phyloP scores from a whole-genome alignment of 257 asterid genomes.

The Primulina huaijiensis region DNA sequence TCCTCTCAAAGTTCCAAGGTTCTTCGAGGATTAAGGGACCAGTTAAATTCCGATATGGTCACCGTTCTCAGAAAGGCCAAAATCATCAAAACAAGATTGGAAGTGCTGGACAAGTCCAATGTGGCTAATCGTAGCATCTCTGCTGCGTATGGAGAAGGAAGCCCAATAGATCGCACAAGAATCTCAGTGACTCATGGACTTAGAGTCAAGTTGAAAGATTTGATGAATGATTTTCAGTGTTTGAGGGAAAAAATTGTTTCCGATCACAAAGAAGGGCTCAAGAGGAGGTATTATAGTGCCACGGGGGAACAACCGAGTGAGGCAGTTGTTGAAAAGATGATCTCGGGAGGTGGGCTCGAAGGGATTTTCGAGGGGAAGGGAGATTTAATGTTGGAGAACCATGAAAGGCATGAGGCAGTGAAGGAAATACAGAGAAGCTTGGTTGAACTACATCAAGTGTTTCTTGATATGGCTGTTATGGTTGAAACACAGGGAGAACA shows the following conservation, averaged over 20 bases:
- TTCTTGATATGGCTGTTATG: constrained; percentile 88
- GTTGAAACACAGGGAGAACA: constrained; percentile 77
- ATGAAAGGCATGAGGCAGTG: constrained; percentile 55
- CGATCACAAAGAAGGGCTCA: constrained; percentile 62
- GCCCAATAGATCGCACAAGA: constrained; percentile 61
- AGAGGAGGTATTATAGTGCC: constrained; percentile 36
- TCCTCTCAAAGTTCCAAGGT: constrained; percentile 48
- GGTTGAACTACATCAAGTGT: constrained; percentile 67
- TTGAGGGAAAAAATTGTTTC: constrained; percentile 50
- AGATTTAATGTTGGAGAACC: constrained; percentile 47
- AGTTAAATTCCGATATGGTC: constrained; percentile 55
- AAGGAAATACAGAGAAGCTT: constrained; percentile 68
- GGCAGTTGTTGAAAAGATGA: constrained; percentile 50
- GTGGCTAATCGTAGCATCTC: constrained; percentile 36
- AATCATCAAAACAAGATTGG: constrained; percentile 53
- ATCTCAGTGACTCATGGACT: constrained; percentile 65
- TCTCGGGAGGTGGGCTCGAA: constrained; percentile 29
- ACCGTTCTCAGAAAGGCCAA: constrained; percentile 62
- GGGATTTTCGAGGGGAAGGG: constrained; percentile 39
- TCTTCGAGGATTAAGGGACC: constrained; percentile 63
- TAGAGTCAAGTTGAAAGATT: constrained; percentile 52
- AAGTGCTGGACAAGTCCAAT: constrained; percentile 62
- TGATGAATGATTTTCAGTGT: constrained; percentile 68
- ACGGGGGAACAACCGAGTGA: constrained; percentile 58
- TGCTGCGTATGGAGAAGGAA: constrained; percentile 36